Percentiles rank a stretch among this genome's conserved stretches.
phyloP scores from a whole-genome alignment of 1,139 yeast genomes.

The Nematodospora anomalae region DNA sequence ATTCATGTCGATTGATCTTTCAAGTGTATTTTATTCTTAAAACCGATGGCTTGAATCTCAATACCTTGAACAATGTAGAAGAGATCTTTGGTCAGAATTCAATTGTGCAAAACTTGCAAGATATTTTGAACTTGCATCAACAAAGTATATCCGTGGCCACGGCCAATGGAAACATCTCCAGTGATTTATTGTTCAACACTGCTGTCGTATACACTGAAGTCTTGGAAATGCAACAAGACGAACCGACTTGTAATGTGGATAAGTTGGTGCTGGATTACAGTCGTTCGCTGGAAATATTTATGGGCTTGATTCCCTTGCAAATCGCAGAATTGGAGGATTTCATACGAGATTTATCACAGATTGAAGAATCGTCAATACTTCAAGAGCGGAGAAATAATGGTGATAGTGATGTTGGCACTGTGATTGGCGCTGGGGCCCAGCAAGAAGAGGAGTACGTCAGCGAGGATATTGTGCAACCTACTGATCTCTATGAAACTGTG shows the following conservation, averaged over 20 bases:
- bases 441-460: conserved; percentile 24
- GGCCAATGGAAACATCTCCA: conserved; percentile 20
- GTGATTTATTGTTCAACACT: conserved; percentile 47
- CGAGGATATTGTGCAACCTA: conserved; percentile 37
- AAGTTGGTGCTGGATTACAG: conserved; percentile 19
- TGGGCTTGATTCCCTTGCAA: conserved; percentile 23
- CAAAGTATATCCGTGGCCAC: conserved; percentile 26
- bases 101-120: conserved; percentile 38
- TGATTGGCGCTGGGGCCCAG: no score
- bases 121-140: conserved; percentile 41
- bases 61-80: conserved; percentile 38
- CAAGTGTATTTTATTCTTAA: conserved; percentile 41
- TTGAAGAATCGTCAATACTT: conserved; percentile 9
- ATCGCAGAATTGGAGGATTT: conserved; percentile 27
- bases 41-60: conserved; percentile 43
- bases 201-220: conserved; percentile 50
- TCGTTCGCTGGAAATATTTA: conserved; percentile 21
- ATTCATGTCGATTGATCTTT: conserved; percentile 48
- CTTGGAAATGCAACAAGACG: conserved; percentile 36
- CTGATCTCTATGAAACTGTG: conserved; percentile 40
- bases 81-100: conserved; percentile 37
- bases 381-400: conserved; percentile 6
- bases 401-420: conserved; percentile 3
- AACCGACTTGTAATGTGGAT: conserved; percentile 14
- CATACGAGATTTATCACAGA: conserved; percentile 25